phyloP scores from a whole-genome alignment of 257 asterid species.

The Solanum acaule region DNA sequence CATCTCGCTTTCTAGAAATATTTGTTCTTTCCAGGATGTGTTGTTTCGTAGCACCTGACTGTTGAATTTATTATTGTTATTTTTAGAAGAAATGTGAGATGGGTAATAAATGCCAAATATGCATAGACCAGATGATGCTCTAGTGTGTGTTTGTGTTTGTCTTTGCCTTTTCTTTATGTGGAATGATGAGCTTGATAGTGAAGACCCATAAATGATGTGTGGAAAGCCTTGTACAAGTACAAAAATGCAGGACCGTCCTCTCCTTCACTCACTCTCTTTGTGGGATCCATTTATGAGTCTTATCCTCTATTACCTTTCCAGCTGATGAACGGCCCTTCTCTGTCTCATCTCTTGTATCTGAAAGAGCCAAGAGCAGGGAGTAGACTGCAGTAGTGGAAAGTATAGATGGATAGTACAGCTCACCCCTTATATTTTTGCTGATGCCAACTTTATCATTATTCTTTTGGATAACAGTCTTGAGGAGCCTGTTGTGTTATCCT shows the following conservation, averaged over 20 bases:
- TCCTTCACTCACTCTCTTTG: neutral
- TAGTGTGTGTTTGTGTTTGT: constrained; percentile 7
- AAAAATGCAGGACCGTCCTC: constrained; percentile 12
- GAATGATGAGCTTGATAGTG: constrained; percentile 22
- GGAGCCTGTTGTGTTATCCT: constrained; percentile 6
- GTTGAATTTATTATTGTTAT: constrained; percentile 27
- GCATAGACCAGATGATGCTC: constrained; percentile 21
- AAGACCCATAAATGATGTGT: constrained; percentile 25
- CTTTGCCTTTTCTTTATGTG: constrained; percentile 9
- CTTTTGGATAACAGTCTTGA: constrained; percentile 11
- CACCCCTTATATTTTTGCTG: neutral
- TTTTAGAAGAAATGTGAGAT: constrained; percentile 18
- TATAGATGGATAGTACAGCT: neutral
- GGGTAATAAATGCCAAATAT: constrained; percentile 33
- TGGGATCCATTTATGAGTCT: constrained; percentile 14
- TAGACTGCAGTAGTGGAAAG: neutral
- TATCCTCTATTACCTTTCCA: neutral
- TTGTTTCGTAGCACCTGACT: constrained; percentile 24
- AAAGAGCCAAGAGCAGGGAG: neutral
- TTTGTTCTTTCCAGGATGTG: constrained; percentile 16
- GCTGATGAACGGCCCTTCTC: neutral
- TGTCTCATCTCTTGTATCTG: neutral
- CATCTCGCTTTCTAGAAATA: constrained; percentile 16
- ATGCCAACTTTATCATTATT: constrained; percentile 7
- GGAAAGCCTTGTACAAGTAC: constrained; percentile 25